Base-by-base conservation (phyloP, 2,329 filamentous ascomycete genomes). In the Dryadomyces sulphureus region DNA sequence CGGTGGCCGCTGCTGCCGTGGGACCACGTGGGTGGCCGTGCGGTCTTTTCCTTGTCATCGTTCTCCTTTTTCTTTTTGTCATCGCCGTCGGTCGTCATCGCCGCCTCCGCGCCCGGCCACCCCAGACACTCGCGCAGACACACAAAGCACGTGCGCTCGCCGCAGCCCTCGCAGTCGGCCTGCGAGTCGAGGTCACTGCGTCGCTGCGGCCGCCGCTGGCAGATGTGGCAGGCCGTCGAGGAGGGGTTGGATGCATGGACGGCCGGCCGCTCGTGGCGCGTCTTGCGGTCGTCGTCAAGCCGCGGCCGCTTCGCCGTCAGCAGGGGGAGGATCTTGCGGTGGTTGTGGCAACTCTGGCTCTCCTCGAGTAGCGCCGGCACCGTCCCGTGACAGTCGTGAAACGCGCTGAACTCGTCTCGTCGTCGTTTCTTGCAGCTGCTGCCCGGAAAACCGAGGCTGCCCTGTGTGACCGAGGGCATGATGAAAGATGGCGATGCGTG, bases 171-270 rank as follows among this genome's bases (percentile, higher is more conserved):
- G 57, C 81, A 85, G 54, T 77, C 68, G 41, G 77, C 72, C 56
- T 77, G 84, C 9, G 73, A 75, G 58, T 82, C 78, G 30, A 84
- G 67, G 47, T 84, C 78, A 6, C 69, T 69, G 57, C 75, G 81
- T 53, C 76, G 76, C 45, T 69, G 79, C 1, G 81, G 81, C 45
- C 72, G 72, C 38, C 77, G 72, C 54, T 73, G 72, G 65, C 81
- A 85, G 51, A 83, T 74, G 61, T 84, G 77, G 58, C 81, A 85
- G 0, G 79, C 70, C 4, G 36, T 20, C 2, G 22, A 25, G 25
- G 41, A 17, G 17, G 41, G 11, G 22, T 22, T 35, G 38, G 38
- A n/a, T n/a, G 9, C 20, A n/a, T n/a, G n/a, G n/a, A n/a, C n/a
- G n/a, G n/a, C n/a, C 27, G 4, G 9, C 27, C 22, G 35, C 9